Conservation (phyloP, 192 early-diverging fungal species). For the Phycomyces blakesleeanus region DNA sequence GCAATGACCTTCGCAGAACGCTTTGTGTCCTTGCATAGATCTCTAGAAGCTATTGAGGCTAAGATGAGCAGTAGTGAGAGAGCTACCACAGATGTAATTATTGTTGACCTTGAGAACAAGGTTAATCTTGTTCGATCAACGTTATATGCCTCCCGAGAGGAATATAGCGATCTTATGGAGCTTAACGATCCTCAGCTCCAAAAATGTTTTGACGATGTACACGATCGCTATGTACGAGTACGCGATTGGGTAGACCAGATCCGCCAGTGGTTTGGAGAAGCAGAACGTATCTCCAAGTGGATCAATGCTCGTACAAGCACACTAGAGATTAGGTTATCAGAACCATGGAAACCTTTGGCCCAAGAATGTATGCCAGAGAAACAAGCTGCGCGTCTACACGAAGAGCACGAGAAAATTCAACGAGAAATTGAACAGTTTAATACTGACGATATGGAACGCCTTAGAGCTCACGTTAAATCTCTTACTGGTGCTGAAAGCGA, state of each 20-base stretch:
- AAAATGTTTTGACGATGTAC: neutral
- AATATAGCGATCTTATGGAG: conserved; percentile 21
- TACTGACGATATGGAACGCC: conserved; percentile 40
- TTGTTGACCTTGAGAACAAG: conserved; percentile 27
- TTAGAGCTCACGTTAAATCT: conserved; percentile 39
- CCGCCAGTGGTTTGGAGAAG: conserved; percentile 42
- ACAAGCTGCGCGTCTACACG: conserved; percentile 20
- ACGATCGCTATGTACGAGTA: conserved; percentile 23
- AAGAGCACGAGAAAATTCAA: conserved; percentile 32
- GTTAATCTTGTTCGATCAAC: conserved; percentile 19
- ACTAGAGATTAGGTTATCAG: conserved; percentile 20
- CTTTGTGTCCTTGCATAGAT: neutral
- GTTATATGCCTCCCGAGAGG: conserved; percentile 18
- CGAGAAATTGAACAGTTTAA: conserved; percentile 40
- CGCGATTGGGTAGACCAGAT: conserved; percentile 32
- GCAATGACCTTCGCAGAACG: neutral
- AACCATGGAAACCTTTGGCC: conserved; percentile 26
- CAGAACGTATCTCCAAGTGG: conserved; percentile 42
- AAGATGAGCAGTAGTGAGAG: conserved; percentile 27
- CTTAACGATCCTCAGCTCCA: neutral
- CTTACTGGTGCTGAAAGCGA: conserved; percentile 21
- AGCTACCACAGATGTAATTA: conserved; percentile 29
- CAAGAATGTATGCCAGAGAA: conserved; percentile 2
- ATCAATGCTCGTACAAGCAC: conserved; percentile 35
- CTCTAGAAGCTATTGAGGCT: conserved; percentile 22